Base-by-base conservation (phyloP, 2,329 filamentous ascomycete genomes). In the Xylaria hypoxylon region DNA sequence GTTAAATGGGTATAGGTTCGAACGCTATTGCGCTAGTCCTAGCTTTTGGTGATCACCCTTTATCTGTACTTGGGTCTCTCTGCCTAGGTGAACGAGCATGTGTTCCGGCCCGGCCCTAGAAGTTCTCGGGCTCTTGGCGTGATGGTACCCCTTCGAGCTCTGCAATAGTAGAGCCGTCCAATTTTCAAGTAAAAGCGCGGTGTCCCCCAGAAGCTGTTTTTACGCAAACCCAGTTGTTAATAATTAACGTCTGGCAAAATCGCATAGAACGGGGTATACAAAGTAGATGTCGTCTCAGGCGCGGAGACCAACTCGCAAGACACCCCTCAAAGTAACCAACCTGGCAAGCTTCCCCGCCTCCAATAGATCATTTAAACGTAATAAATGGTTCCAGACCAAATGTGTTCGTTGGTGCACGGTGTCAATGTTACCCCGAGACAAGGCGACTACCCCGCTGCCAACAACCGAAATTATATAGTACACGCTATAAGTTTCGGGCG, bases 371-470 rank as follows among this genome's bases (percentile, higher is more conserved):
- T 26, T 22, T 5, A n/a, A 22, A 42, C 5, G 35, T 42, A 28
- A 55, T 42, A 5, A 15, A 22, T 42, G 10, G 15, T 6, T n/a
- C 22, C 8, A 4, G 13, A 55, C 33, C 15, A 31, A 2, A 31
- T 50, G 8, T 31, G 2, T 38, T 38, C 10, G 24, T 57, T 45
- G 17, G 31, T n/a, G 52, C 42, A 31, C 26, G 19, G 8, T 45
- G 40, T 33, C 10, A 42, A 42, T 28, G 40, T 31, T 26, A 33
- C 24, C 17, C 26, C 15, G n/a, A 45, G 40, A 22, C 5, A 24
- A 24, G 33, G 24, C n/a, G 3, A n/a, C 59, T 55, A 66, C 64
- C 64, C 64, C 64, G 64, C 64, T 62, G 33, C 33, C 35, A 22
- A 47, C 17, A 8, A 42, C 31, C 35, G n/a, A 7, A 19, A 7